Base-by-base conservation (phyloP, 768 basidiomycete species). In the Porphyrellus cyaneotinctus region DNA sequence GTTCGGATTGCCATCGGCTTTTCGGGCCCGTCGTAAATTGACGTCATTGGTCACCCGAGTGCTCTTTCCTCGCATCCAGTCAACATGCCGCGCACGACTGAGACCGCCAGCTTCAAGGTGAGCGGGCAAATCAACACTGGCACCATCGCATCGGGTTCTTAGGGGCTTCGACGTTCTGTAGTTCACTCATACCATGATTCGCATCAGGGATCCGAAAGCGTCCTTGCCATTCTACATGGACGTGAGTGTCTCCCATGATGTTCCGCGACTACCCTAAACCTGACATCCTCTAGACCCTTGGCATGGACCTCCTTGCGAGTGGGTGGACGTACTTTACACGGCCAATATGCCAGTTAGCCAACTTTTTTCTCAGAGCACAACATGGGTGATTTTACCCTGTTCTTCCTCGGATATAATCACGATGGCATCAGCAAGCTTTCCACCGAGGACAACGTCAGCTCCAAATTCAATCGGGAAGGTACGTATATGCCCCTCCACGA, bases 131-230 rank as follows among this genome's bases (percentile, higher is more conserved):
- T 45, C 23, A 31, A n/a, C n/a, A n/a, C n/a, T n/a, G n/a, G 8
- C 11, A 26, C n/a, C 37, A 30, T 36, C 18, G 22, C 24, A 17
- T 22, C 23, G 6, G 8, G n/a, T 23, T 54, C n/a, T 52, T 26
- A 38, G 37, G 43, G 48, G 17, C 32, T 42, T 50, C 14, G 46
- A 33, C 9, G 20, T 36, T 35, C 23, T 31, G 37, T 55, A 88
- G 86, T 84, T 88, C 72, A 90, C 91, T 66, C 90, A 93, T 69
- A 89, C 87, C 18, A 92, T 91, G 91, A 68, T 94, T 61, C 81
- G 93, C 60, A 78, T 95, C 67, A 94, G 86, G 75, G 91, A 95
- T 66, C 87, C 92, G 9, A 83, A 91, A 59, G 76, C 72, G 41
- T 94, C 91, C 17, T 66, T 95, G 54, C 73, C 77, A 20, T 97